Base-by-base conservation (phyloP, 1,284 basidiomycete genomes). In the Cystobasidium pallidum region DNA sequence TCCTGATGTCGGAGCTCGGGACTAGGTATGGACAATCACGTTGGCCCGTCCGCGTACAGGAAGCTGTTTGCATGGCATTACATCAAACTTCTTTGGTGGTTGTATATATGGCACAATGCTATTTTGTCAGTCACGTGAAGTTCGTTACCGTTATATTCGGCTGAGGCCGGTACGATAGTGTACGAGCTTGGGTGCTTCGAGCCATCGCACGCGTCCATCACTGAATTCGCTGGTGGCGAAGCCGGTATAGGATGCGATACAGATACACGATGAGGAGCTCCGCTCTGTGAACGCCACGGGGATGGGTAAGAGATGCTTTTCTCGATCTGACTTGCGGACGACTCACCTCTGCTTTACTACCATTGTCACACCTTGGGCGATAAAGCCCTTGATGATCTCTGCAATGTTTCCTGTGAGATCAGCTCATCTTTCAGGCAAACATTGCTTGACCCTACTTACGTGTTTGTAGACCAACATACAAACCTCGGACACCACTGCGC, bases 401-500 rank as follows among this genome's bases (percentile, higher is more conserved):
- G 43, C 30, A 30, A 13, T 30, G 30, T 10, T 39, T 21, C 19
- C 32, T n/a, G 4, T n/a, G 26, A 52, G 7, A 45, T 30, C 13
- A 28, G 43, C 13, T 45, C 32, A 15, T 2, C 34, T 28, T 15
- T 39, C 19, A 21, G 13, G 28, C 8, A 64, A 24, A n/a, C 54
- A 13, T 24, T 17, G 3, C 21, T 26, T 26, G 54, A 26, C 11
- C 15, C 8, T 10, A 32, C 59, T 32, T 26, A 66, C 55, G 95
- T 79, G 88, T 91, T 26, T 86, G 84, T 45, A 93, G 85, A 3
- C 93, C 93, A 77, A 87, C 90, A 83, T 94, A 96, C 15, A 95
- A 81, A 1, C 93, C 92, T 76, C 82, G 83, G 30, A 92, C 74
- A 0, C 93, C 91, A 80, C 94, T 91, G 64, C 88, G 87, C 76